These are phyloP conservation scores for Metschnikowia bowlesiae DNA, from an alignment of 805 yeast species.

Conservation along the genomic window DNA sequence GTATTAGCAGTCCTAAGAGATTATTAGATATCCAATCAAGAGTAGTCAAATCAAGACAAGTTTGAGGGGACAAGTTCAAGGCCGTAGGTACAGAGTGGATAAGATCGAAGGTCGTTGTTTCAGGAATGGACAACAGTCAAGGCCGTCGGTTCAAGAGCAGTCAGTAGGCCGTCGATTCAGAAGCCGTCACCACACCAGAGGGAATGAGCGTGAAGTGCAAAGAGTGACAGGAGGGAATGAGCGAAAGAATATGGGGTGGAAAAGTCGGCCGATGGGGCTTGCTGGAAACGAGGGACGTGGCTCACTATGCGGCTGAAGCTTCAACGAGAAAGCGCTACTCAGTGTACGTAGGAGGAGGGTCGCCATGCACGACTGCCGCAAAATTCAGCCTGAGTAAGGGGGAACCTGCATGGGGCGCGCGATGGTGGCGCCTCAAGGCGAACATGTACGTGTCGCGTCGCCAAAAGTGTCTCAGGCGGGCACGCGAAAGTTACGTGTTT, in stretches of 20 bases:
- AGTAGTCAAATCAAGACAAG: too few relatives aligned
- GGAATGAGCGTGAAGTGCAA: background rate
- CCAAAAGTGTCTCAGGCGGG: background rate
- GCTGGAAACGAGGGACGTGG: slow-evolving; percentile 2
- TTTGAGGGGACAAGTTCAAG: too few relatives aligned
- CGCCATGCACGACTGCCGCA: slow-evolving; percentile 1
- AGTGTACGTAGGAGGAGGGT: background rate
- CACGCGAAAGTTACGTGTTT: slow-evolving; percentile 2
- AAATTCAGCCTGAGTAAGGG: background rate
- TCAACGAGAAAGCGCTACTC: background rate
- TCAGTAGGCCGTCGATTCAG: background rate
- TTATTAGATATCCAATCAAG: too few relatives aligned
- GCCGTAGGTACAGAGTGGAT: too few relatives aligned
- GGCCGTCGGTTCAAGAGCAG: too few relatives aligned
- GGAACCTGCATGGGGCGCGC: background rate
- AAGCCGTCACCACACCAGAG: background rate
- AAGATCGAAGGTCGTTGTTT: too few relatives aligned
- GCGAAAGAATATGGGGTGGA: background rate
- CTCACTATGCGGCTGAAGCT: slow-evolving; percentile 2
- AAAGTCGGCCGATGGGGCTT: background rate
- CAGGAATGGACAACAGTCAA: too few relatives aligned
- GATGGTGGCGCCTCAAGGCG: background rate
- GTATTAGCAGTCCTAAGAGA: too few relatives aligned
- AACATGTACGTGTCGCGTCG: slow-evolving; percentile 3
- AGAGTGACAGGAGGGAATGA: background rate